Evolutionary conservation across 176 grass and related monocot species (phyloP), one percentile per base, ranked within the genome.

Genomic region (Elymus sibiricus): DNA sequence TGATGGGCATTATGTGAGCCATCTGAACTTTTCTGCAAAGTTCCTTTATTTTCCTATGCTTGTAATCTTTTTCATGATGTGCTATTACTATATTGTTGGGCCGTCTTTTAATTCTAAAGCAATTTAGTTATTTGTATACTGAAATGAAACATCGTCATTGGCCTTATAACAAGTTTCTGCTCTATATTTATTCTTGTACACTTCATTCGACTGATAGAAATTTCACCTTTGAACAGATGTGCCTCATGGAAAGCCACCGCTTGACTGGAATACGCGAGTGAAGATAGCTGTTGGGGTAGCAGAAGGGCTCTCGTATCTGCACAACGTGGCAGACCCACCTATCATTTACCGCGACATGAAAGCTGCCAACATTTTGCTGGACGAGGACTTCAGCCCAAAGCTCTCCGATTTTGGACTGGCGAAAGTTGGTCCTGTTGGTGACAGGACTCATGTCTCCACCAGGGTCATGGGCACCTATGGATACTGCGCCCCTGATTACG

Each of bases 391-490:
- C 84, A 94, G 87, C n/a, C 95, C 93, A 2, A 95, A 94, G 91
- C 93, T 98, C 10, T 98, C 95, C 75, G 95, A 98, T 80, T 98
- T 98, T 80, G 95, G 93, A 28, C 95, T 98, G 3, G 95, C 95
- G 11, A 98, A 98, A 90, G 82, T 98, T 53, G 95, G 91, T 3
- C 95, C 95, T 0, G 89, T 98, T 25, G 95, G 93, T 44, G 93
- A 94, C 80, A 88, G 85, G 46, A 98, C 95, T 31, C 93, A 94
- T 61, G 91, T 98, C 46, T 98, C 95, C 3, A 98, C 95, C 19
- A 92, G 95, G 88, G 95, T 98, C 76, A 98, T 98, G 95, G 93
- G 95, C 21, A 98, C 95, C 73, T 98, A 95, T 32, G 95, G 95
- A 76, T 98, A 98, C 79, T 95, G 92, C 65, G 95, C 95, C 64